Percentiles rank a stretch among this genome's conserved stretches.
phyloP scores from a whole-genome alignment of 73 alveolate genomes.

The Symbiodinium pilosum region DNA sequence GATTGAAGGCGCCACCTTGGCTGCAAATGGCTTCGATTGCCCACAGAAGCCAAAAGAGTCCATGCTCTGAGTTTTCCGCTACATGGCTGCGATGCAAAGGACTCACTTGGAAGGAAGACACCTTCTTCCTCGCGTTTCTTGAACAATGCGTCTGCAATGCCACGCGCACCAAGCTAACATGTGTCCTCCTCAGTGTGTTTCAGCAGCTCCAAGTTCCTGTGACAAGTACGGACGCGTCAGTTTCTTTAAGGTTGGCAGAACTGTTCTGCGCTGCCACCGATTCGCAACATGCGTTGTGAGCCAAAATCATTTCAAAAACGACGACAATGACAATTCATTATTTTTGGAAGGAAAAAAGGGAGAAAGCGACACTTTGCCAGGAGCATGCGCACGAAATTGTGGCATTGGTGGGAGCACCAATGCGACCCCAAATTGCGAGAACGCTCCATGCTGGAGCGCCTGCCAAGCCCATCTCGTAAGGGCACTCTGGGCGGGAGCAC shows the following conservation, averaged over 20 bases:
- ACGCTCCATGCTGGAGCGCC: too few relatives aligned
- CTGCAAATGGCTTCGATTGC: not conserved
- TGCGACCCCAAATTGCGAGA: too few relatives aligned
- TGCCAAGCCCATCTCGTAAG: too few relatives aligned
- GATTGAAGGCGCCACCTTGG: constrained; percentile 72
- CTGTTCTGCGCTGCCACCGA: not conserved
- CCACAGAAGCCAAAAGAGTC: not conserved
- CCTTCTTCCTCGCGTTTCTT: not conserved
- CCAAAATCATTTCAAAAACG: too few relatives aligned
- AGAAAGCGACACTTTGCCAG: too few relatives aligned
- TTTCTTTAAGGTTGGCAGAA: not conserved
- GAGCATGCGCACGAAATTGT: too few relatives aligned
- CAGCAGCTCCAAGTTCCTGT: constrained; percentile 2
- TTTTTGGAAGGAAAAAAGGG: too few relatives aligned
- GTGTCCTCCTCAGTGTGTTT: not conserved
- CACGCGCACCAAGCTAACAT: not conserved
- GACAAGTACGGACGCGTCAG: not conserved
- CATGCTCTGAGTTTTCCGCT: not conserved
- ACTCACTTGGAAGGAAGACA: not conserved
- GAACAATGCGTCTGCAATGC: not conserved
- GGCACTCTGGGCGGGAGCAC: too few relatives aligned
- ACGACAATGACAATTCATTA: too few relatives aligned
- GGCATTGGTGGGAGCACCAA: too few relatives aligned
- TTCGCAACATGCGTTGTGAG: too few relatives aligned
- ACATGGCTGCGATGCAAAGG: constrained; percentile 8